Percentiles rank a stretch among this genome's conserved stretches.
These are phyloP conservation scores for Apiospora hydei DNA, from an alignment of 2,329 filamentous ascomycete species.

Conservation along the genomic window DNA sequence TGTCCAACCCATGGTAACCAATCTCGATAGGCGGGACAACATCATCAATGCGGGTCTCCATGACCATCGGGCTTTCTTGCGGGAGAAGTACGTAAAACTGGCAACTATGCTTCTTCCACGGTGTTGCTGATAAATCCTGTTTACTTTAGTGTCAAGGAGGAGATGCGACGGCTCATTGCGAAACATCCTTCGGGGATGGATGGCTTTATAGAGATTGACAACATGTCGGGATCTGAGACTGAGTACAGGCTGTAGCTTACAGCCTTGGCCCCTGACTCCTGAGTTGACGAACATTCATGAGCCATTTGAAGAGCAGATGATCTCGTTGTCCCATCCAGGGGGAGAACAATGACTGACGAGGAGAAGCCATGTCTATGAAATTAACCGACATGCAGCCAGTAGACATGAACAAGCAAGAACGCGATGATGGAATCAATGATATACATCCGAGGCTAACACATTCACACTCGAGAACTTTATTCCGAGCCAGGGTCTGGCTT, in stretches of 20 bases:
- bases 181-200: conserved; percentile 25
- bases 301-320: too few relatives aligned
- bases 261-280: not conserved
- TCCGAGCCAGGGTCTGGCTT: too few relatives aligned
- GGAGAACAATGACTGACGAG: too few relatives aligned
- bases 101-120: too few relatives aligned
- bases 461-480: too few relatives aligned
- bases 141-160: conserved; percentile 24
- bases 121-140: not conserved
- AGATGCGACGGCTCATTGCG: conserved; percentile 28
- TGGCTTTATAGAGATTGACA: conserved; percentile 22
- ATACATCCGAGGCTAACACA: too few relatives aligned
- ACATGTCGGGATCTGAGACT: not conserved
- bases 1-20: not conserved
- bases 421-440: too few relatives aligned
- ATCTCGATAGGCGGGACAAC: not conserved
- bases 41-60: conserved; percentile 1
- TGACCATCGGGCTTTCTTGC: not conserved
- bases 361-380: too few relatives aligned
- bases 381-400: too few relatives aligned
- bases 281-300: not conserved
- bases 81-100: conserved; percentile 1
- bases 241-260: not conserved
- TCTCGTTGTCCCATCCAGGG: too few relatives aligned
- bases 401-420: too few relatives aligned